phyloP scores from a whole-genome alignment of 768 basidiomycete species.

The Xerocomus spinulosus region DNA sequence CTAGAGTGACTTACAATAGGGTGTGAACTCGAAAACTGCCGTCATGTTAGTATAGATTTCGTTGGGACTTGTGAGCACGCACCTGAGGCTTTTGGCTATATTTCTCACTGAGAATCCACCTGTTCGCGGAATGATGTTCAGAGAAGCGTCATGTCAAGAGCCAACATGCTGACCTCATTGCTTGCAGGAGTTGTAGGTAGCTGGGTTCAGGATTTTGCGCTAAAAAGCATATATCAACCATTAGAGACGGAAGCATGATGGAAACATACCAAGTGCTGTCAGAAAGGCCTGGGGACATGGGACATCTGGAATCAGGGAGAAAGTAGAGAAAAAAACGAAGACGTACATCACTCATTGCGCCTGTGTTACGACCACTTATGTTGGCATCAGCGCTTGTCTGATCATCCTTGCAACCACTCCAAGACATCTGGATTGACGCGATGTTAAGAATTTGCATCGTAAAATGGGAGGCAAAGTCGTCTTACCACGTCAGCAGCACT shows the following conservation, averaged over 20 bases:
- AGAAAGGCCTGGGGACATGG: constrained; percentile 48
- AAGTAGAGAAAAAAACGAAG: background rate
- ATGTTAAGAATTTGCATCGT: background rate
- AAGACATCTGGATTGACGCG: constrained; percentile 55
- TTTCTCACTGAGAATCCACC: constrained; percentile 39
- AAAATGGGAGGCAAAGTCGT: constrained; percentile 7
- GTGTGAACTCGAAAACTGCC: constrained; percentile 40
- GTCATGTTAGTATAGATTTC: constrained; percentile 6
- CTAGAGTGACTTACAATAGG: constrained; percentile 34
- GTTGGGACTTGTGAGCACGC: background rate
- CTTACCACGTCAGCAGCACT: constrained; percentile 84
- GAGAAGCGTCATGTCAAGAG: no score
- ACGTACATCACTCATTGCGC: constrained; percentile 77
- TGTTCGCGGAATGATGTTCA: constrained; percentile 10
- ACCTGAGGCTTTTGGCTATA: constrained; percentile 58
- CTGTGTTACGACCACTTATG: constrained; percentile 62
- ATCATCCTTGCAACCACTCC: constrained; percentile 76
- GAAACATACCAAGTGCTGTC: constrained; percentile 42
- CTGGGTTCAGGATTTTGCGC: constrained; percentile 46
- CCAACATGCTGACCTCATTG: constrained; percentile 37
- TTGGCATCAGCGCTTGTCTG: constrained; percentile 79
- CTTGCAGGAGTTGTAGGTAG: constrained; percentile 46
- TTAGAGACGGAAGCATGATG: background rate
- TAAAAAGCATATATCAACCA: constrained; percentile 14
- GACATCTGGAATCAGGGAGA: background rate